Percentiles rank a stretch among this genome's conserved stretches.
Conservation (phyloP, 2,329 filamentous ascomycete genomes). For the Lasiodiplodia sp. region DNA sequence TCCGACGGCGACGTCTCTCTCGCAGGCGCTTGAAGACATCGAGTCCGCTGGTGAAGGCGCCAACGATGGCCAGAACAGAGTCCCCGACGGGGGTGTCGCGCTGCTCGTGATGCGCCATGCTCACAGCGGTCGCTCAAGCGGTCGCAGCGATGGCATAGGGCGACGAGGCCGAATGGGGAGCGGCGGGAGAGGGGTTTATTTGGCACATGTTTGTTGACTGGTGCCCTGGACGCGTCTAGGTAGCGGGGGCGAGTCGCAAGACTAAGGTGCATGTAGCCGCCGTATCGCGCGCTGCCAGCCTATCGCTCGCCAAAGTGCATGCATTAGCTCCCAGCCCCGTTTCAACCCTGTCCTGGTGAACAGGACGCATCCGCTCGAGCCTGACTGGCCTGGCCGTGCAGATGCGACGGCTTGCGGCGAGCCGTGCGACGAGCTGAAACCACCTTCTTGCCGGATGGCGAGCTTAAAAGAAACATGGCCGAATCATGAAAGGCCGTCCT, state of each 20-base stretch:
- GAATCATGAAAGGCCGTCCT: background rate
- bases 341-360: background rate
- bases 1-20: conserved; percentile 43
- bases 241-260: background rate
- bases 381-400: conserved; percentile 10
- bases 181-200: conserved; percentile 9
- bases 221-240: background rate
- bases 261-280: conserved; percentile 20
- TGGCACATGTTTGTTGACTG: conserved; percentile 26
- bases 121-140: conserved; percentile 8
- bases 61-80: conserved; percentile 51
- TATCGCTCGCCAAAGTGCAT: conserved; percentile 8
- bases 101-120: conserved; percentile 21
- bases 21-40: conserved; percentile 54
- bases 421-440: conserved; percentile 3
- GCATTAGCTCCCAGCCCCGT: conserved; percentile 24
- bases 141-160: background rate
- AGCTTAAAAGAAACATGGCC: background rate
- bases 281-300: conserved; percentile 20
- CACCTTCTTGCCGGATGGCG: background rate
- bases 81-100: conserved; percentile 15
- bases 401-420: background rate
- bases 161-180: background rate
- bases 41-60: conserved; percentile 54
- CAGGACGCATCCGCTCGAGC: background rate